Evolutionary conservation across 2,329 filamentous ascomycete genomes (phyloP), one percentile per base, ranked within the genome.

Genomic region (Aspergillus nomiae): DNA sequence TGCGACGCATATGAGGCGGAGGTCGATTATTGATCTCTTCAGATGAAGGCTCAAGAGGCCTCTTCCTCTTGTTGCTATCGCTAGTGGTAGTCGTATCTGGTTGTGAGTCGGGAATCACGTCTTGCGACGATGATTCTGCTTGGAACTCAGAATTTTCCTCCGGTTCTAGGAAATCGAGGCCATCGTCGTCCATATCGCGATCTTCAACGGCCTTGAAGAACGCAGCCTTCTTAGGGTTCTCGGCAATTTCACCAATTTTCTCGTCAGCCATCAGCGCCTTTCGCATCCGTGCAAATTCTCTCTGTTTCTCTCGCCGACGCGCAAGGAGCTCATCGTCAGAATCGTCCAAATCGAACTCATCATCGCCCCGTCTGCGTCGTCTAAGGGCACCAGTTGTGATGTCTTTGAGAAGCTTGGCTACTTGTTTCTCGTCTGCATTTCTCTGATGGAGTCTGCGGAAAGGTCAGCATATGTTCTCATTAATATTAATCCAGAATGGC

Each of bases 141-240:
- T 84, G 81, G 1, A 80, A 82, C 50, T 78, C 78, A 24, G 72
- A 69, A 11, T 80, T 74, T 21, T 70, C 67, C 30, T 76, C 72
- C 62, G 59, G 58, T 10, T 89, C 86, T 10, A 92, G 79, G 70
- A 96, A 90, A 68, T 94, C 90, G 77, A 90, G 86, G 60, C 89
- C 59, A 53, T 92, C 90, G 63, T 85, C 83, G 26, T 84, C 83
- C n/a, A 70, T 84, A 84, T 89, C 90, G 56, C 87, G 87, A 73
- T 97, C 94, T 71, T 97, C 93, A 58, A 99, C 91, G 8, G 92
- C 92, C 67, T 89, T 89, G 69, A 99, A 85, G 81, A 99, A 99
- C 0, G 95, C 95, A 65, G 90, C 86, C 74, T 93, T 94, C 74
- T 94, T 94, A 2, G 92, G 92, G 71, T 96, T 93, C 74, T 92